Base-by-base conservation (phyloP, 2,329 filamentous ascomycete genomes). In the Bipolaris victoriae region DNA sequence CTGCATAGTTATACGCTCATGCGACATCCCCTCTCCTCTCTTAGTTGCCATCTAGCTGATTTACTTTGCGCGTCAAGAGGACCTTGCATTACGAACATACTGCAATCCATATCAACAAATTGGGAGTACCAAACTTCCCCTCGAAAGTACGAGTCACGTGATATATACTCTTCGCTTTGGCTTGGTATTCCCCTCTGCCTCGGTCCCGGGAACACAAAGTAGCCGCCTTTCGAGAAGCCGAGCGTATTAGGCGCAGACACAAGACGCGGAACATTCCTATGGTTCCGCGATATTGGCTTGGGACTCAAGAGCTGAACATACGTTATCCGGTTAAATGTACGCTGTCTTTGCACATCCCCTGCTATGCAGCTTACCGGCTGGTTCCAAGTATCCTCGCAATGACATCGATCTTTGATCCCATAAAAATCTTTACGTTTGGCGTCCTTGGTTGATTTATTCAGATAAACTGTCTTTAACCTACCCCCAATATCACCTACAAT, bases 251-350 rank as follows among this genome's bases (percentile, higher is more conserved):
- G 36, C 24, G 22, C 15, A 49, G 10, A 47, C 18, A 55, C 16
- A 22, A 24, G 1, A 9, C 13, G 40, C 4, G 47, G 35, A 16
- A 31, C 22, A 36, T 9, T 3, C 20, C 13, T 31, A 37, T 46
- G 7, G 22, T 37, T 41, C 26, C 29, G 20, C 33, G 13, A 29
- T 36, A n/a, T 41, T 22, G 20, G 39, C 35, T 31, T 15, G 10
- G 44, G 22, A 20, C 24, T 49, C 24, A 45, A 24, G 41, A 40
- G 44, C 43, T 52, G 43, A 53, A 55, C 48, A 40, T 55, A 57
- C 49, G 60, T 65, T 70, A 72, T 71, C 66, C 68, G 69, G 69
- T 61, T 70, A 72, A 72, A 70, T 71, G 41, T 48, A n/a, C 11
- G 43, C 52, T 48, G 37, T 46, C 33, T 54, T 36, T 36, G 45